A percentile compares a stretch with the other conserved stretches of the same genome.
Conservation (phyloP, 805 yeast species). For the Candida boleticola region DNA sequence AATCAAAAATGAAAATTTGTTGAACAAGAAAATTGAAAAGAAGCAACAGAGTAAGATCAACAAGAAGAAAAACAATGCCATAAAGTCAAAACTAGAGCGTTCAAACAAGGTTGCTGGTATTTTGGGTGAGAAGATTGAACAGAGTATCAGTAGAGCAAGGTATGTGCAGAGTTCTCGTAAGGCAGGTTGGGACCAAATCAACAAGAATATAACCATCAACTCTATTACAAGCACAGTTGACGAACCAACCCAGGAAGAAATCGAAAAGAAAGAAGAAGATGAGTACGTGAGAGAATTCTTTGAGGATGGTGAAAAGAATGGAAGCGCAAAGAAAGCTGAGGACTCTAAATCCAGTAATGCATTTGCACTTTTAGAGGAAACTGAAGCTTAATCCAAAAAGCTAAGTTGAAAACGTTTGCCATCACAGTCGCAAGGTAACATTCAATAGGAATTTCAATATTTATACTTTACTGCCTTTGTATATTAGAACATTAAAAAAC, state of each 20-base stretch:
- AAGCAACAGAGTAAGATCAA: constrained; percentile 19
- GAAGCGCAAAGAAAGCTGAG: constrained; percentile 11
- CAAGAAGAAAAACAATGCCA: constrained; percentile 29
- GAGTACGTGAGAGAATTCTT: constrained; percentile 32
- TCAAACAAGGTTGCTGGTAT: constrained; percentile 53
- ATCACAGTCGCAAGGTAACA: no score
- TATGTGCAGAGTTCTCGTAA: constrained; percentile 62
- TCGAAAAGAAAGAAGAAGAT: constrained; percentile 35
- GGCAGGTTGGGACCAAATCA: constrained; percentile 71
- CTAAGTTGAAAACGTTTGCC: no score
- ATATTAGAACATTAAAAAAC: no score
- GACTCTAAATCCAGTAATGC: constrained; percentile 16
- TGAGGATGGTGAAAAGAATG: constrained; percentile 10
- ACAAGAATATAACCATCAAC: constrained; percentile 41
- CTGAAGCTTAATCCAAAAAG: constrained; percentile 23
- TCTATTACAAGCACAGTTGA: constrained; percentile 8
- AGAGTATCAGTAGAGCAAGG: constrained; percentile 62
- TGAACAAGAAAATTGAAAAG: constrained; percentile 53
- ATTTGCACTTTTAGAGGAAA: constrained; percentile 39
- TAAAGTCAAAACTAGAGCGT: constrained; percentile 42
- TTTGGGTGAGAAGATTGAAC: constrained; percentile 59
- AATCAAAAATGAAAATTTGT: constrained; percentile 60
- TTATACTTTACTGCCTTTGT: no score
- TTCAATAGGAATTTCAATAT: no score
- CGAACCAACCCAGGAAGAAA: constrained; percentile 19